phyloP scores from a whole-genome alignment of 176 grass and related monocot species.

The Cymbopogon citratus region DNA sequence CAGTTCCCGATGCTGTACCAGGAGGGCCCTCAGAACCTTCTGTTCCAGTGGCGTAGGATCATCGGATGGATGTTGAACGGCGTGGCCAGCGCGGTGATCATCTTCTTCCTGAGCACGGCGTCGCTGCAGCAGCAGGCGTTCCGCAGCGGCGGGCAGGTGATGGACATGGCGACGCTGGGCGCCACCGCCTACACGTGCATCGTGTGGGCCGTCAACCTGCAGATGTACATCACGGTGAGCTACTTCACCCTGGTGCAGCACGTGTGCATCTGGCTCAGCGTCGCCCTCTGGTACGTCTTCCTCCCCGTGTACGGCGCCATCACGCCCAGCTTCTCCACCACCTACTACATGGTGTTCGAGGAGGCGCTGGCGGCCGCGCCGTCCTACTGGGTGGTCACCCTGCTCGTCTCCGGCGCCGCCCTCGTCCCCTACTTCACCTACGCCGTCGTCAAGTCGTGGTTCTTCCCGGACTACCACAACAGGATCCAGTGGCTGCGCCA shows the following conservation, averaged over 20 bases:
- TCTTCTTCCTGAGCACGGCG: constrained; percentile 53
- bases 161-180: constrained; percentile 38
- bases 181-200: constrained; percentile 62
- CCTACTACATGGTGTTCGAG: constrained; percentile 58
- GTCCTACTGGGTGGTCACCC: constrained; percentile 63
- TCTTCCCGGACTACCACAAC: constrained; percentile 86
- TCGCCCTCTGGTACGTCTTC: constrained; percentile 77
- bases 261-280: constrained; percentile 68
- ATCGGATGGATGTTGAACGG: constrained; percentile 76
- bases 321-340: constrained; percentile 48
- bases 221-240: constrained; percentile 59
- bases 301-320: constrained; percentile 70
- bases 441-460: constrained; percentile 36
- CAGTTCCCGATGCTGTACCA: constrained; percentile 93
- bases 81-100: constrained; percentile 37
- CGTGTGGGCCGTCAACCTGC: constrained; percentile 70
- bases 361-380: constrained; percentile 46
- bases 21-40: constrained; percentile 75
- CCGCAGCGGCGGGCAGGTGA: constrained; percentile 37
- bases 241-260: constrained; percentile 86
- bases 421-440: constrained; percentile 68
- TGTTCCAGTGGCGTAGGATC: constrained; percentile 75
- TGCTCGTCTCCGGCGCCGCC: constrained; percentile 40
- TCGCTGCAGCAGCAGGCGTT: constrained; percentile 55
- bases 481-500: constrained; percentile 64